Percentiles rank a stretch among this genome's conserved stretches.
Conservation (phyloP, 1,284 basidiomycete species). For the Naganishia sp. region DNA sequence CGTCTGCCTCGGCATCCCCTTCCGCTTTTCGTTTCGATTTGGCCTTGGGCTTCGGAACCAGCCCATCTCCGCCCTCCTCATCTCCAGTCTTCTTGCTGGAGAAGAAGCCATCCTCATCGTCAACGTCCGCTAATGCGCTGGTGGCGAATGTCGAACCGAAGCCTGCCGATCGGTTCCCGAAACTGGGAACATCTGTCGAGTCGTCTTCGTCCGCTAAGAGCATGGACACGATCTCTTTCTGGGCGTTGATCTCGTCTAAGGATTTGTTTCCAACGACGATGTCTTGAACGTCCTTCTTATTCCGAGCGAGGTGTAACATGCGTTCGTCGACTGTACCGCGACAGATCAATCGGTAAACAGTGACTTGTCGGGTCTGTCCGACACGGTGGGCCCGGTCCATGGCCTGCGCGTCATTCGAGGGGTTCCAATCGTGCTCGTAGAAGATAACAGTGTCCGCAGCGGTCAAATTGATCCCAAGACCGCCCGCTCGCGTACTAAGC, state of each 20-base stretch:
- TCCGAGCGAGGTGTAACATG: conserved; percentile 88
- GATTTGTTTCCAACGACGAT: conserved; percentile 98
- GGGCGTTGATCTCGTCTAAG: conserved; percentile 86
- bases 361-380: conserved; percentile 98
- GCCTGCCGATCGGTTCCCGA: conserved; percentile 13
- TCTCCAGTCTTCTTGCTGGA: conserved; percentile 34
- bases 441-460: conserved; percentile 98
- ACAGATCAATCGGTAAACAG: conserved; percentile 95
- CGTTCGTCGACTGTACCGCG: conserved; percentile 98
- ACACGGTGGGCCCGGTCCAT: conserved; percentile 99
- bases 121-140: conserved; percentile 5
- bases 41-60: conserved; percentile 8
- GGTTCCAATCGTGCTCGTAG: conserved; percentile 99
- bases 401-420: conserved; percentile 97
- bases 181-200: conserved; percentile 8
- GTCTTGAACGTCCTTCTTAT: conserved; percentile 98
- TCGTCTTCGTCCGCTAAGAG: conserved; percentile 82
- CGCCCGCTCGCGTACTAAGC: conserved; percentile 93
- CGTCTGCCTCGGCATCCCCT: conserved; percentile 8
- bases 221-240: conserved; percentile 94
- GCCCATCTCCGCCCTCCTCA: conserved; percentile 42
- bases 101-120: conserved; percentile 26
- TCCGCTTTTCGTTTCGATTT: conserved; percentile 13
- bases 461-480: conserved; percentile 96
- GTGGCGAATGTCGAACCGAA: conserved; percentile 11